Conservation (phyloP, 176 grass and related monocot species). For the Sorghum bicolor region DNA sequence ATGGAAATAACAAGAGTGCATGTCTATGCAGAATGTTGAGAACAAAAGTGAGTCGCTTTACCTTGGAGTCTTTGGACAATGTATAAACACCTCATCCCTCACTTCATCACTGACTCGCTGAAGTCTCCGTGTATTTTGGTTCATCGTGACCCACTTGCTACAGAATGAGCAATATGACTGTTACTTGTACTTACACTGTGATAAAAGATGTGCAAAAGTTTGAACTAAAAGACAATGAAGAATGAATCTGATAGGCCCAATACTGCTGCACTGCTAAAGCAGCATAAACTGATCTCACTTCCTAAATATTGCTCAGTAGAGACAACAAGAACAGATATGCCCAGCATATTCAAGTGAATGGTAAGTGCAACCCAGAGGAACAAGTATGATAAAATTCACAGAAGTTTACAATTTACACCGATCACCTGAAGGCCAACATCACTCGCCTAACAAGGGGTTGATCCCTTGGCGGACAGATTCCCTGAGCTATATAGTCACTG, state of each 20-base stretch:
- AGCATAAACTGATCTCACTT: slow-evolving; percentile 6
- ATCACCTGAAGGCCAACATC: not conserved
- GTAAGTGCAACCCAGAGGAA: not conserved
- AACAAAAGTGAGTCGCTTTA: slow-evolving; percentile 30
- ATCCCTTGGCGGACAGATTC: too few relatives aligned
- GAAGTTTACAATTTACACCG: not conserved
- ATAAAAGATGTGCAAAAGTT: not conserved
- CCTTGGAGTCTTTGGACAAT: slow-evolving; percentile 85
- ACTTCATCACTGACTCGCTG: slow-evolving; percentile 96
- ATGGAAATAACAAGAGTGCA: not conserved
- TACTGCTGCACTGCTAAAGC: slow-evolving; percentile 11
- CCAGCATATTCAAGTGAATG: not conserved
- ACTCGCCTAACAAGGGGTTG: not conserved
- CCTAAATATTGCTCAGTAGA: slow-evolving; percentile 10
- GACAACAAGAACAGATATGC: not conserved
- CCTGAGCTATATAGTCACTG: too few relatives aligned
- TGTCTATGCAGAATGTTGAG: not conserved
- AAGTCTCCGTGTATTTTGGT: slow-evolving; percentile 96
- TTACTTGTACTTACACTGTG: slow-evolving; percentile 19
- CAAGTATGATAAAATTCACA: not conserved
- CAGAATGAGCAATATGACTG: slow-evolving; percentile 2
- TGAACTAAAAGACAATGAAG: not conserved
- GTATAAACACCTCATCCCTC: slow-evolving; percentile 84
- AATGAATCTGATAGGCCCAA: not conserved
- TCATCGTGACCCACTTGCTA: slow-evolving; percentile 99